Evolutionary conservation across 2,329 filamentous ascomycete species (phyloP), one percentile per base, ranked within the genome.

Genomic region (Colletotrichum magnum): DNA sequence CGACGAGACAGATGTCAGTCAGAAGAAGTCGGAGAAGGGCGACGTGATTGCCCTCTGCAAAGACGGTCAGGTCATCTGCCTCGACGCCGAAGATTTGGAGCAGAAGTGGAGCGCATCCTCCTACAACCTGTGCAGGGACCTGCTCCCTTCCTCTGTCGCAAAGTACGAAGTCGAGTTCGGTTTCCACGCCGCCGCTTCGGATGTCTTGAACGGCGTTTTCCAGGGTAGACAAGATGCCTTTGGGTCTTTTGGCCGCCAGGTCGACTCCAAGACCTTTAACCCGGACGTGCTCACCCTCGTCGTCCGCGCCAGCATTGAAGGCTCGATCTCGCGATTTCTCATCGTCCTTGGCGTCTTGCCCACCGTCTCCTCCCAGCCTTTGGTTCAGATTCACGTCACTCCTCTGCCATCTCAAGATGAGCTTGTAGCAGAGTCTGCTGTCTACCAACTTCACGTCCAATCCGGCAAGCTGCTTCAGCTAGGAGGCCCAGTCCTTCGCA

Each of bases 401-500:
- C 82, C 78, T 32, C 76, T 84, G 39, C 75, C 75, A 47, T 74
- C 72, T 15, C 71, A 76, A 4, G 70, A 73, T 15, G 71, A 65
- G 41, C 2, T 57, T 13, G 9, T 58, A 5, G 60, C 66, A 16
- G 65, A 71, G 13, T 32, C 71, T 18, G 72, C 77, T 4, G 74
- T 72, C 9, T 91, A 88, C 73, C 85, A 87, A 36, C 79, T 94
- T 2, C 89, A 94, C 71, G 80, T 89, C 26, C 86, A 87, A 21
- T 88, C 89, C 3, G 92, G 92, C 13, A 85, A 86, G 47, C 80
- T 95, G 4, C 85, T 93, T 68, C 86, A 91, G 74, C 82, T 93
- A 2, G 77, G 82, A 15, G 80, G 83, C 24, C 86, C 85, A 12
- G 79, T 77, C 1, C 81, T 95, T 18, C 84, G 82, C 28, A 87